These are phyloP conservation scores for Pestalotiopsis sp. DNA, from an alignment of 2,329 filamentous ascomycete genomes.

Conservation along the genomic window DNA sequence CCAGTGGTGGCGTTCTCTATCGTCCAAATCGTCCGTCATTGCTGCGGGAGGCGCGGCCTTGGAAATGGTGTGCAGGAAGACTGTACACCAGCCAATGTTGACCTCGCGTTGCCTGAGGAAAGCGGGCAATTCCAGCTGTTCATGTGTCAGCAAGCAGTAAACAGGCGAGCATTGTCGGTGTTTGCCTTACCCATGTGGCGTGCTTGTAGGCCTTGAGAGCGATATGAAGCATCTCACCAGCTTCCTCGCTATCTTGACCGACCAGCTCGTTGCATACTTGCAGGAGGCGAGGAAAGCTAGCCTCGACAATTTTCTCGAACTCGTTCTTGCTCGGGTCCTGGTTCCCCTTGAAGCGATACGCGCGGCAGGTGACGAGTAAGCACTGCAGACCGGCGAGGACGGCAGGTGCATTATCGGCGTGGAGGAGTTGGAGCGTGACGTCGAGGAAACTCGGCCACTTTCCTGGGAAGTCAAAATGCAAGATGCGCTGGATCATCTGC, in stretches of 20 bases:
- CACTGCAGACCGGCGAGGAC: conserved; percentile 95
- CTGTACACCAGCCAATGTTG: conserved; percentile 93
- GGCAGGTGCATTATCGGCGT: conserved; percentile 81
- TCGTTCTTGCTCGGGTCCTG: conserved; percentile 77
- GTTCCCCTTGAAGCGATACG: conserved; percentile 87
- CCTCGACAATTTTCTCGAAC: conserved; percentile 92
- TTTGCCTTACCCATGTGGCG: conserved; percentile 80
- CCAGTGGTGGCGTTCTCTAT: conserved; percentile 94
- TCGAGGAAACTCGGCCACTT: conserved; percentile 95
- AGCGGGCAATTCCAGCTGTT: conserved; percentile 80
- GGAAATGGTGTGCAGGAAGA: conserved; percentile 88
- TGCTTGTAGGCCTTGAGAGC: conserved; percentile 98
- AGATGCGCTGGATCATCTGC: conserved; percentile 91
- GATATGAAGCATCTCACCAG: conserved; percentile 93
- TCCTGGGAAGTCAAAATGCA: conserved; percentile 92
- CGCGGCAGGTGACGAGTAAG: conserved; percentile 89
- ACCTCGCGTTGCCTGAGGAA: conserved; percentile 77
- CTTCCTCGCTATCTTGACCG: conserved; percentile 89
- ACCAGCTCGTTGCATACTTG: conserved; percentile 86
- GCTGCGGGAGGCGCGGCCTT: conserved; percentile 81
- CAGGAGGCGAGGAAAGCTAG: conserved; percentile 85
- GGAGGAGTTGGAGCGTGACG: conserved; percentile 85
- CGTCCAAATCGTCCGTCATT: conserved; percentile 76
- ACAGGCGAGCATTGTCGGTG: background rate
- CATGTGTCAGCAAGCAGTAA: conserved; percentile 12